Evolutionary conservation across 208 protist genomes (phyloP), one percentile per base, ranked within the genome.

Genomic region (Trypanosoma cruzi): DNA sequence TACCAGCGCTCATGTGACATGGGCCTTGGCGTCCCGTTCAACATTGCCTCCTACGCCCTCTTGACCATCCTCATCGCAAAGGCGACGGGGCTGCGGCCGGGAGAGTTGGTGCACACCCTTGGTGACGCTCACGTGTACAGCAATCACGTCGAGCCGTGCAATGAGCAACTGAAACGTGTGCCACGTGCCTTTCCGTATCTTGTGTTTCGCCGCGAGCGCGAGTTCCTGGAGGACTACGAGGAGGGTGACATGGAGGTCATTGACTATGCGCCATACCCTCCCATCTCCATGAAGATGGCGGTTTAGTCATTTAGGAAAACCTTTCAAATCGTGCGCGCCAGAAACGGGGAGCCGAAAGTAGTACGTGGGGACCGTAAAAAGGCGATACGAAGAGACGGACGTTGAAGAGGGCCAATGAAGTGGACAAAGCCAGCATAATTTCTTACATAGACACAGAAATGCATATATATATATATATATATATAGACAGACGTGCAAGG

Each of bases 21-120:
- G 91, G 98, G 98, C 7, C 95, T 99, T 29, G 98, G 98, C 18
- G 98, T 99, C 18, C 98, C 98, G 8, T 99, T 99, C 86, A 99
- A 99, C 92, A 99, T 99, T 73, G 98, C 98, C 8, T 97, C 86
- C 36, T 99, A 99, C 82, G 46, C 98, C 11, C 84, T 99, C 28
- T 84, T 99, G 14, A 99, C 97, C 4, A 88, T 95, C 40, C 72
- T 99, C 40, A 90, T 97, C 28, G 95, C 95, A 14, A 93, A 97
- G 69, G 82, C 97, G 31, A 94, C 88, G 32, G 95, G 96, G 13
- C 87, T 99, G 52, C 88, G 92, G 55, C 94, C 95, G 1, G 98
- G 98, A 1, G 98, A 99, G 46, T 94, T 99, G 31, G 79, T 99
- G 6, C 98, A 99, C 81, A 94, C 87, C 0, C 77, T 99, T n/a